Base-by-base conservation (phyloP, 106 monocot species). In the Ottelia alismoides region DNA sequence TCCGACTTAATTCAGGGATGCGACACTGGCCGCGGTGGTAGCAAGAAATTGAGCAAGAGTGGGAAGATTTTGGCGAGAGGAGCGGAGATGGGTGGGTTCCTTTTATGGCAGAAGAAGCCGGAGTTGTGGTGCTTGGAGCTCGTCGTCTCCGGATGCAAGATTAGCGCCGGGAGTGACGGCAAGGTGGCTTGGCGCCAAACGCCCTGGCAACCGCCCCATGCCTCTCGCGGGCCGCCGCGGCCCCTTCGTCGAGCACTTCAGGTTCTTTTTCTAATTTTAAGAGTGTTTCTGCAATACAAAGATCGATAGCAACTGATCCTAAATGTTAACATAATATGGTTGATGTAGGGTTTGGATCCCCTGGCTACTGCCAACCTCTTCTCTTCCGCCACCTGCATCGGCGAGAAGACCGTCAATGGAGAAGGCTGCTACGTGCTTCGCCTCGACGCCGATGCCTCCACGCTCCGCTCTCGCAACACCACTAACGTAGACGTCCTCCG, bases 71-170 rank as follows among this genome's bases (percentile, higher is more conserved):
- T 47, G n/a, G 56, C 4, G 3, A n/a, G n/a, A n/a, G 59, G 46
- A 0, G 87, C 74, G 14, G 87, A 84, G 64, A 62, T 84, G 51
- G 93, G 93, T 6, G 87, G 83, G 1, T 90, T 90, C 56, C 77
- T 90, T 55, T 30, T 83, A n/a, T 90, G 89, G 89, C 70, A 80
- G 65, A 83, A 77, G 77, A 61, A 66, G 27, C 89, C 83, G 27
- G 74, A 77, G 2, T 23, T 84, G 16, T 90, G 89, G 89, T 90
- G 80, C 47, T 17, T 90, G 19, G 89, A 90, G 59, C 47, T 90
- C 32, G 62, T 83, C 20, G 71, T 82, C 0, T 64, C 76, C 2
- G 84, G 84, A 11, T 60, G 77, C 62, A 90, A 90, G 75, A 56
- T 84, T 27, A 81, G 77, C 51, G 89, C 89, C 22, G 89, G 89